phyloP scores from a whole-genome alignment of 139 green algal genomes.

The Chlorella sorokiniana region DNA sequence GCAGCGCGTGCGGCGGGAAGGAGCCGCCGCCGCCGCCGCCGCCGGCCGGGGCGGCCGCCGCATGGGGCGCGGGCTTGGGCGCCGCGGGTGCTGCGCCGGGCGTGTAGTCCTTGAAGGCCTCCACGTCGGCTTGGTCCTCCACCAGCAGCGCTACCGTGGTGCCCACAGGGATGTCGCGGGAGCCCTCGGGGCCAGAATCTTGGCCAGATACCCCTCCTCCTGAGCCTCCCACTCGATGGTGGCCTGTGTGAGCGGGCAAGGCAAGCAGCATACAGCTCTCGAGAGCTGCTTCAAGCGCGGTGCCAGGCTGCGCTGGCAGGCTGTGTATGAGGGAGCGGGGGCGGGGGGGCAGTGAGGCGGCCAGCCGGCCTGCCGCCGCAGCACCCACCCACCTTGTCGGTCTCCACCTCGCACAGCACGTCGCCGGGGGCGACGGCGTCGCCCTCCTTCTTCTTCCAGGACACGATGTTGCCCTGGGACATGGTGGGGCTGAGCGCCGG shows the following conservation, averaged over 20 bases:
- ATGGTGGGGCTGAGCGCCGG: slow-evolving; percentile 95
- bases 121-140: slow-evolving; percentile 82
- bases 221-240: slow-evolving; percentile 94
- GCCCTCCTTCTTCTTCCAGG: slow-evolving; percentile 92
- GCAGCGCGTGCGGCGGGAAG: slow-evolving; percentile 47
- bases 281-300: background rate
- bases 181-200: slow-evolving; percentile 79
- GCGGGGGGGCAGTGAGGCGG: background rate
- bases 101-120: slow-evolving; percentile 70
- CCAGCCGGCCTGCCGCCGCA: background rate
- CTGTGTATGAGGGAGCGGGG: background rate
- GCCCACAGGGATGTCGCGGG: slow-evolving; percentile 74
- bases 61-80: background rate
- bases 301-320: background rate
- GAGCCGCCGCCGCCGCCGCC: slow-evolving; percentile 31
- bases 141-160: slow-evolving; percentile 71
- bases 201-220: slow-evolving; percentile 90
- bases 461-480: slow-evolving; percentile 88
- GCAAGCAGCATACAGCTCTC: background rate
- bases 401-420: slow-evolving; percentile 95
- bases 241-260: too few species aligned
- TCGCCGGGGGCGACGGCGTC: slow-evolving; percentile 83
- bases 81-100: slow-evolving; percentile 15
- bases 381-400: slow-evolving; percentile 78
- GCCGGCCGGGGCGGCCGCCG: slow-evolving; percentile 2